phyloP scores from a whole-genome alignment of 768 basidiomycete genomes.

The Russula dissimulans region DNA sequence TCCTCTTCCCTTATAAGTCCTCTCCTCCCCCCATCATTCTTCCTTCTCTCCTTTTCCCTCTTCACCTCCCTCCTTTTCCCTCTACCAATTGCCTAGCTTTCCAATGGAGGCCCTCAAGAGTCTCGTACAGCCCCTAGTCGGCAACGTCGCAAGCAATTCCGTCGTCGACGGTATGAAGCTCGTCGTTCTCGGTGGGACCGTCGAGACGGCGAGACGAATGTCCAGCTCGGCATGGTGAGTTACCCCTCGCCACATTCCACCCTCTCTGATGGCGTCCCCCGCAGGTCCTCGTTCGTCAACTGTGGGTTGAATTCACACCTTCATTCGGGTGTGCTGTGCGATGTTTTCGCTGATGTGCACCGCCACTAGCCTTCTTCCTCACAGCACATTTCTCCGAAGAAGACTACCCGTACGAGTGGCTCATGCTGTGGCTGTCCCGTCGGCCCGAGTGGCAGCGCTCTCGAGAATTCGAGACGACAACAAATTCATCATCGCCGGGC shows the following conservation, averaged over 20 bases:
- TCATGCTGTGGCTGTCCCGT: constrained; percentile 84
- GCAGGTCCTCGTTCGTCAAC: constrained; percentile 78
- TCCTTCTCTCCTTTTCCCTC: not conserved
- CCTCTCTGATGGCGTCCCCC: not conserved
- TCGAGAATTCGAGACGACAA: constrained; percentile 83
- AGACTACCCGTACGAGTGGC: constrained; percentile 85
- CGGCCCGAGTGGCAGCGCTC: constrained; percentile 85
- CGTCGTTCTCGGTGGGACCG: constrained; percentile 80
- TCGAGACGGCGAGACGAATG: constrained; percentile 75
- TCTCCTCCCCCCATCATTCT: not conserved
- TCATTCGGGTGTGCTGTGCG: constrained; percentile 10
- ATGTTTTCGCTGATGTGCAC: constrained; percentile 17
- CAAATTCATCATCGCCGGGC: constrained; percentile 57
- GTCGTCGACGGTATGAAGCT: constrained; percentile 87
- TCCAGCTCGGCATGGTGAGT: constrained; percentile 75
- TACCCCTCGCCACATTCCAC: not conserved
- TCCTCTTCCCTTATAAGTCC: not conserved
- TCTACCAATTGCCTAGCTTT: not conserved
- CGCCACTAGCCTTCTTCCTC: constrained; percentile 44
- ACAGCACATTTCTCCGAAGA: constrained; percentile 88
- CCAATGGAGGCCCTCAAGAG: constrained; percentile 20
- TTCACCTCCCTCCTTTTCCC: not conserved
- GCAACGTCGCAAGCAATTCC: constrained; percentile 30
- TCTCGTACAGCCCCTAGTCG: constrained; percentile 19
- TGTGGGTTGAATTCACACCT: constrained; percentile 45